phyloP scores from a whole-genome alignment of 139 green algal species.

The Haematococcus lacustris region DNA sequence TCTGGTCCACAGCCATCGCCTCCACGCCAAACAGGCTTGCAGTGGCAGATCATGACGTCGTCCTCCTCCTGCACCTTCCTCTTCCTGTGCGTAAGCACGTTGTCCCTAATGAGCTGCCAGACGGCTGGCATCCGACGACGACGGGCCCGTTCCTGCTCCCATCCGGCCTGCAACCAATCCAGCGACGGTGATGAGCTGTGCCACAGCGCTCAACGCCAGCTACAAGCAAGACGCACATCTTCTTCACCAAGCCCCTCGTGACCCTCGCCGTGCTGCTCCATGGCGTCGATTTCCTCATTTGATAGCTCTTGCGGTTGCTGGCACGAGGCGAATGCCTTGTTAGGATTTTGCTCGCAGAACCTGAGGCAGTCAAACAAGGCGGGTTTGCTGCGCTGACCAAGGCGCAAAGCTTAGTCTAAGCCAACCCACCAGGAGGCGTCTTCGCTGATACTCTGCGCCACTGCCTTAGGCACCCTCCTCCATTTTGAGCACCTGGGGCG shows the following conservation, averaged over 20 bases:
- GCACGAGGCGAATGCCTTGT: constrained; percentile 60
- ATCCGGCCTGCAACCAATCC: too few relatives aligned
- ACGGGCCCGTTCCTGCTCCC: constrained; percentile 6
- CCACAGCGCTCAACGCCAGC: too few relatives aligned
- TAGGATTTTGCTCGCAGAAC: constrained; percentile 75
- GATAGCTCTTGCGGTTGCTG: constrained; percentile 72
- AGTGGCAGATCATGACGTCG: constrained; percentile 93
- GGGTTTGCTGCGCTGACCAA: too few relatives aligned
- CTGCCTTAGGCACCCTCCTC: too few relatives aligned
- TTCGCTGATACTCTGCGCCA: too few relatives aligned
- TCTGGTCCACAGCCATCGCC: constrained; percentile 74
- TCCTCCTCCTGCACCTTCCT: constrained; percentile 78
- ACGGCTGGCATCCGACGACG: constrained; percentile 52
- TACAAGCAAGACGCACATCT: constrained; percentile 3
- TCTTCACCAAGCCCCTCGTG: neutral
- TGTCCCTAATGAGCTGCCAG: constrained; percentile 74
- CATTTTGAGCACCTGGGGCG: too few relatives aligned
- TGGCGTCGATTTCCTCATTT: constrained; percentile 75
- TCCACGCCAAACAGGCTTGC: constrained; percentile 48
- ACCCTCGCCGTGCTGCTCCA: neutral
- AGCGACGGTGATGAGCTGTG: too few relatives aligned
- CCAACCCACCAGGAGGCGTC: too few relatives aligned
- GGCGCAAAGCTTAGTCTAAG: too few relatives aligned
- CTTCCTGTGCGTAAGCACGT: constrained; percentile 73
- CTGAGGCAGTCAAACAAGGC: constrained; percentile 36